Evolutionary conservation across 176 grass and related monocot species (phyloP).

Genomic region (Chloris gayana): DNA sequence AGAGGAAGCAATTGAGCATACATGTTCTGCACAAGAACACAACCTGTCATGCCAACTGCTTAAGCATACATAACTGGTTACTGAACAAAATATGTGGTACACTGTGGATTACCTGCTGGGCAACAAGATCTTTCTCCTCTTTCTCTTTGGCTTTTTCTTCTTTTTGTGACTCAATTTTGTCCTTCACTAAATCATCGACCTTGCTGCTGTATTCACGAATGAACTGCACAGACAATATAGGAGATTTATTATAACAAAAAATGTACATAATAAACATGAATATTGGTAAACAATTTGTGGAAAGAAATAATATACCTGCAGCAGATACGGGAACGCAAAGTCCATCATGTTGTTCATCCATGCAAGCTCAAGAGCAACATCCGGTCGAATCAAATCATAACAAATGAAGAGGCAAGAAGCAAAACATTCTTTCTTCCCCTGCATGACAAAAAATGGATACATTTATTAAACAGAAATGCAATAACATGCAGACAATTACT

Average conservation of each 20-base stretch:
- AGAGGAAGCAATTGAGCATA: conserved; percentile 92
- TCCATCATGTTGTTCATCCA: conserved; percentile 98
- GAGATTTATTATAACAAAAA: neutral
- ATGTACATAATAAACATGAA: conserved; percentile 1
- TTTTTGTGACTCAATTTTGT: conserved; percentile 78
- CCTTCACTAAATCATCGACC: conserved; percentile 93
- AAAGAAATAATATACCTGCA: conserved; percentile 66
- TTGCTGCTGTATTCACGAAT: conserved; percentile 92
- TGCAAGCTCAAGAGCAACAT: conserved; percentile 97
- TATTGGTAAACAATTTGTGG: neutral
- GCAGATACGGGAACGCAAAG: conserved; percentile 94
- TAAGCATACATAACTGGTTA: neutral
- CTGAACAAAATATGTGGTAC: neutral
- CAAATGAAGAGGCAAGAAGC: conserved; percentile 98
- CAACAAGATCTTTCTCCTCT: conserved; percentile 86
- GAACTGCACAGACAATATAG: conserved; percentile 47
- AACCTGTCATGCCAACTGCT: conserved; percentile 14
- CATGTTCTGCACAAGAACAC: conserved; percentile 82
- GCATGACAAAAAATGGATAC: conserved; percentile 39
- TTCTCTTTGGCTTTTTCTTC: conserved; percentile 88
- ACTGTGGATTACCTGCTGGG: conserved; percentile 69
- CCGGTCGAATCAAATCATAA: conserved; percentile 86
- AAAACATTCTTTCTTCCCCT: conserved; percentile 99
- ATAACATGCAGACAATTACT: neutral
- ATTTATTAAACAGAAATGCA: conserved; percentile 30